Evolutionary conservation across 179 eudicot genomes (phyloP).

Genomic region (Pouteria campechiana): DNA sequence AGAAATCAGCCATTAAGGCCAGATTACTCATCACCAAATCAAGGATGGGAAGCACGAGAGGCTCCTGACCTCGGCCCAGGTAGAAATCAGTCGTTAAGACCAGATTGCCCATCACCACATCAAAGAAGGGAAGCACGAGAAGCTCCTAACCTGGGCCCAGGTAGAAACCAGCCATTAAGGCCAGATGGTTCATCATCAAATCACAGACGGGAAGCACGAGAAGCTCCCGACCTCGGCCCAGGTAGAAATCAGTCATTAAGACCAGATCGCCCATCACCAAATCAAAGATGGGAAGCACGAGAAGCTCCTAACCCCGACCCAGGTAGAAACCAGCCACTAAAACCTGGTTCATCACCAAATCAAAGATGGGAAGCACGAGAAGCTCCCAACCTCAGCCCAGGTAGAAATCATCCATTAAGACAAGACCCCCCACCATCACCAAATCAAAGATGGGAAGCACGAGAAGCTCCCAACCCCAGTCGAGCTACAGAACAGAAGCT

Average conservation of each 20-base stretch:
- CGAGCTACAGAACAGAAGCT: not conserved
- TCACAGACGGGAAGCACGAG: constrained; percentile 6
- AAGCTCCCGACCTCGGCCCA: too few relatives aligned
- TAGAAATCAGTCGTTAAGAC: not conserved
- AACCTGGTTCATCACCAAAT: not conserved
- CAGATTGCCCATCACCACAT: not conserved
- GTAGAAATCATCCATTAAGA: not conserved
- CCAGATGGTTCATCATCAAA: not conserved
- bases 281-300: constrained; percentile 5
- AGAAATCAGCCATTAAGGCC: not conserved
- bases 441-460: constrained; percentile 5
- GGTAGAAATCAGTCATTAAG: not conserved
- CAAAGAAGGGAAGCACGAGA: constrained; percentile 7
- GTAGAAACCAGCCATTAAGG: not conserved
- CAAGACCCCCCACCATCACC: not conserved
- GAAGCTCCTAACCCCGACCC: too few relatives aligned
- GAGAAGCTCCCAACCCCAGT: too few relatives aligned
- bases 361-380: constrained; percentile 6
- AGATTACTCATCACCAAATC: constrained; percentile 1
- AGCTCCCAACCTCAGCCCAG: too few relatives aligned
- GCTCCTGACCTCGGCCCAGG: too few relatives aligned
- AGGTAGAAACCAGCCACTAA: not conserved
- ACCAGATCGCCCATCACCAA: not conserved
- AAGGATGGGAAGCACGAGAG: constrained; percentile 5
- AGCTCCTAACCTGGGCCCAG: too few relatives aligned